Evolutionary conservation across 2,329 filamentous ascomycete species (phyloP), one percentile per base, ranked within the genome.

Genomic region (Colletotrichum simmondsii): DNA sequence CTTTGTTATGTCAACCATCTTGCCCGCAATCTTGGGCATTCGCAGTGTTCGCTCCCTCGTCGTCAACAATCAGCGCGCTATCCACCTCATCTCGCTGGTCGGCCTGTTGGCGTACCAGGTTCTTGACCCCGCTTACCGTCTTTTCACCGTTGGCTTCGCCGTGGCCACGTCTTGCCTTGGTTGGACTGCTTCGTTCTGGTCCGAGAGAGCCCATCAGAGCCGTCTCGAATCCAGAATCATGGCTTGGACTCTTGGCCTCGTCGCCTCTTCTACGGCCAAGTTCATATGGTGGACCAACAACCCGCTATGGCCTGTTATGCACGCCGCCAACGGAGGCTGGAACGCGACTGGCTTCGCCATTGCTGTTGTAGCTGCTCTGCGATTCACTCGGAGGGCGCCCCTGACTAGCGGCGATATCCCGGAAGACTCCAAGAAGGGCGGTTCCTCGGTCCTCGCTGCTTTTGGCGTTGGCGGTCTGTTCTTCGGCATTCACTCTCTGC

Each of bases 201-300:
- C 93, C 3, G 95, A 97, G 80, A 91, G 94, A 32, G 87, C 88
- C 3, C 92, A 97, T 74, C 90, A 92, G 19, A 88, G 88, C 52
- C 92, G 93, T 58, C 90, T 99, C 16, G 95, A 99, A 83, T 90
- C 92, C 8, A 94, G 94, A 78, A 90, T 97, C 65, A 87, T 95
- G 42, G 94, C 94, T 0, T 97, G 94, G 88, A 87, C 90, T 53
- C 88, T 95, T 68, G 97, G 97, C 35, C 85, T 99, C 68, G 89
- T 98, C 71, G 88, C 95, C 75, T 98, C 96, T 2, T 95, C 92
- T 73, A 89, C 97, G 65, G 91, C 94, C 77, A 99, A 99, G 81
- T 98, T 97, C 80, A 94, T 95, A 0, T 97, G 93, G 87, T 90
- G 92, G 80, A 98, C 96, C 24, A 98, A 98, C 83, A 99, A 99